Evolutionary conservation across 257 asterid genomes (phyloP), one percentile per base, ranked within the genome.

Genomic region (Forsythia viridissima): DNA sequence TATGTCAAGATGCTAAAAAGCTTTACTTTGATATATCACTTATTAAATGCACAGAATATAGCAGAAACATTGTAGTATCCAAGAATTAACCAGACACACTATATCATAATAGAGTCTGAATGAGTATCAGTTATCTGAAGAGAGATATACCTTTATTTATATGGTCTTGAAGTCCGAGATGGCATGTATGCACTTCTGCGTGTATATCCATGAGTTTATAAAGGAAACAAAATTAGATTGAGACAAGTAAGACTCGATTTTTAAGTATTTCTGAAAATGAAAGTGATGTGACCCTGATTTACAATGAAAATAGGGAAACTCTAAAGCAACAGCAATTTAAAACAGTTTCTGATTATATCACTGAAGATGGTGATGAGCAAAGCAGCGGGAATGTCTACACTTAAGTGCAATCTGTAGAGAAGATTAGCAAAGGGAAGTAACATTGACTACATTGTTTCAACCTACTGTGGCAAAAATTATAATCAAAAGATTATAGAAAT

Each of bases 181-280:
- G 94, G 84, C 97, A 84, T n/a, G 94, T 85, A 78, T 74, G 83
- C 89, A 94, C 98, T 94, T 92, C 95, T 90, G 91, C 83, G 84
- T 51, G 80, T 83, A 81, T 21, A 88, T 13, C 82, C 86, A 71
- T 57, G 75, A 84, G 76, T 82, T 78, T 67, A 78, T 39, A 81
- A 73, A 81, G 69, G 73, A 79, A 73, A 48, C n/a, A 74, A 6
- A 74, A 70, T 80, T 65, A 73, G 72, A 80, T 71, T 30, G 72
- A 24, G 76, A 74, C 59, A 65, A 79, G 77, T 15, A 82, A 70
- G 73, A 61, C 71, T 59, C 78, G 67, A 40, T 6, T 71, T 15
- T 10, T 61, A 8, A 24, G 43, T 77, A 59, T 41, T 18, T 43
- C 8, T 3, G 61, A 20, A 80, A 61, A 40, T 6, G 73, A 75